Evolutionary conservation across 2,329 filamentous ascomycete species (phyloP).

Genomic region (Fusarium begoniae): DNA sequence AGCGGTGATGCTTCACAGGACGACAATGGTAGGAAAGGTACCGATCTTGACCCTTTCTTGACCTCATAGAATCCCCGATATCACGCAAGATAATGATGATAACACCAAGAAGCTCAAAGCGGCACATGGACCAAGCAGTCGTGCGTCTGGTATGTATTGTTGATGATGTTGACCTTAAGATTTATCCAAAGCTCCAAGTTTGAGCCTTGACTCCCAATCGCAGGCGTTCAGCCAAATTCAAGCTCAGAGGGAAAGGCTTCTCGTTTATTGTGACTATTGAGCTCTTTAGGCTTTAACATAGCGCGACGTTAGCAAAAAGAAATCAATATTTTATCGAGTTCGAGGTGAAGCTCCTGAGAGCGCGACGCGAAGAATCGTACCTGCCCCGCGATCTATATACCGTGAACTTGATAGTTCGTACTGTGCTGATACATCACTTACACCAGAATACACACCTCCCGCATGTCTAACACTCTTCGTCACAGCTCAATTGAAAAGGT

Average conservation of each 20-base stretch:
- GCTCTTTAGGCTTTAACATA: neutral
- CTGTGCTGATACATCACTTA: constrained; percentile 4
- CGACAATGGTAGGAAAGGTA: constrained; percentile 2
- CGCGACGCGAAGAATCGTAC: constrained; percentile 33
- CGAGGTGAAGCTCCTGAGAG: neutral
- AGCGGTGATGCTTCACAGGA: constrained; percentile 11
- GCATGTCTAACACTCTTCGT: neutral
- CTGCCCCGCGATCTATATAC: constrained; percentile 37
- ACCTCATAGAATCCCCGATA: constrained; percentile 52
- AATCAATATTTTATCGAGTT: neutral
- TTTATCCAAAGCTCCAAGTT: neutral
- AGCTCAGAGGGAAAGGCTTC: neutral
- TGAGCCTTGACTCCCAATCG: neutral
- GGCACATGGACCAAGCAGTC: constrained; percentile 56
- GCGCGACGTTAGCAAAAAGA: neutral
- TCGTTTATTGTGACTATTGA: neutral
- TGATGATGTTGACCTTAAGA: neutral
- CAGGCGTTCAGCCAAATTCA: neutral
- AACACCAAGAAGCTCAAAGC: constrained; percentile 62
- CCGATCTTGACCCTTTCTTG: constrained; percentile 45
- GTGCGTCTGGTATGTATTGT: neutral
- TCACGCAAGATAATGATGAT: constrained; percentile 59
- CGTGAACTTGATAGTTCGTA: constrained; percentile 12
- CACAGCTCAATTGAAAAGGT: neutral
- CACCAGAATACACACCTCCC: neutral